These are phyloP conservation scores for Backusella luteola DNA, from an alignment of 192 early-diverging fungal genomes.

Conservation along the genomic window DNA sequence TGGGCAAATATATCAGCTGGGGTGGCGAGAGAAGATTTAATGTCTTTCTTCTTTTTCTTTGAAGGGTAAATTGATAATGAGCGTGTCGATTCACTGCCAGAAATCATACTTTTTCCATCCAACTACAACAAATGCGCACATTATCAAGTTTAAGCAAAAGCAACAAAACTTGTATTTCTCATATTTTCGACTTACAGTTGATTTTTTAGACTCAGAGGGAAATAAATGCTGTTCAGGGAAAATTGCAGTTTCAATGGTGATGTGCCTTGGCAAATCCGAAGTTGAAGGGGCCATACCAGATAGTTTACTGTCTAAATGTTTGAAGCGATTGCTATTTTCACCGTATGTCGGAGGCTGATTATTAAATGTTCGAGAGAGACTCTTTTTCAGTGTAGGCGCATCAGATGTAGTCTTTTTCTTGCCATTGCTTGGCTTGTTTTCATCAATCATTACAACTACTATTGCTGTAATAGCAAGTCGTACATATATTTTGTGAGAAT, in stretches of 20 bases:
- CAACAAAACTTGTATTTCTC: not conserved
- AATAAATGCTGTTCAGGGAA: slow-evolving; percentile 23
- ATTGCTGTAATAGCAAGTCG: not conserved
- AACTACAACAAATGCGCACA: not conserved
- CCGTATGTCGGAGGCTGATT: not conserved
- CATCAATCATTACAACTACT: not conserved
- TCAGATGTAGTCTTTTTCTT: not conserved
- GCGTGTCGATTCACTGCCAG: slow-evolving; percentile 31
- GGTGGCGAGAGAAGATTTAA: slow-evolving; percentile 13
- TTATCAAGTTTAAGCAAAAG: not conserved
- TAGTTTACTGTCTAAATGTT: slow-evolving; percentile 3
- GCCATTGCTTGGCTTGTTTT: not conserved
- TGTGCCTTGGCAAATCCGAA: slow-evolving; percentile 16
- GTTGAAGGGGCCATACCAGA: not conserved
- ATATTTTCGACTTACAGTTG: not conserved
- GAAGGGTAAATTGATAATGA: not conserved
- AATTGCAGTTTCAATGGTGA: slow-evolving; percentile 27
- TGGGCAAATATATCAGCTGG: slow-evolving; percentile 41
- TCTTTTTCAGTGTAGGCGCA: not conserved
- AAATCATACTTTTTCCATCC: slow-evolving; percentile 25
- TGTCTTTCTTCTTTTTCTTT: slow-evolving; percentile 26
- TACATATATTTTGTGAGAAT: not conserved
- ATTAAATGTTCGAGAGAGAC: slow-evolving; percentile 3
- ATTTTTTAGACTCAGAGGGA: not conserved
- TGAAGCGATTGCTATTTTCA: not conserved